Conservation (phyloP, 2,329 filamentous ascomycete genomes). For the Plectosphaerella plurivora region DNA sequence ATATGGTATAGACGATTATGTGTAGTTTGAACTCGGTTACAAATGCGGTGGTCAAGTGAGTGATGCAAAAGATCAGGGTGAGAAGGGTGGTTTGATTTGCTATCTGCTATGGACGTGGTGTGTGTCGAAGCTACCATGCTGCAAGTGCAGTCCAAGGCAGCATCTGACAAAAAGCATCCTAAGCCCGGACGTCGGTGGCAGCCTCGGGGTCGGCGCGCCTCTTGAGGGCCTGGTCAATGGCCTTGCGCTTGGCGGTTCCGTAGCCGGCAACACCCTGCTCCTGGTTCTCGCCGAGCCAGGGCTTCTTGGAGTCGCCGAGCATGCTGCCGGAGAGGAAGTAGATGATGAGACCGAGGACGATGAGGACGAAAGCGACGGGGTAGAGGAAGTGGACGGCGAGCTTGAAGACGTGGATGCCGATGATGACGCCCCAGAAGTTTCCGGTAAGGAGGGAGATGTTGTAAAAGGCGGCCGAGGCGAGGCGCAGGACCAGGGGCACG, state of each 20-base stretch:
- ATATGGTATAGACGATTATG: too few relatives aligned
- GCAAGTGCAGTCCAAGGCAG: too few relatives aligned
- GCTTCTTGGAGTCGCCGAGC: slow-evolving; percentile 86
- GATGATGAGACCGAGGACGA: slow-evolving; percentile 77
- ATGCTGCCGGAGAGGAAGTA: slow-evolving; percentile 84
- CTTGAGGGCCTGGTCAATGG: slow-evolving; percentile 52
- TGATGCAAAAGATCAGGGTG: too few relatives aligned
- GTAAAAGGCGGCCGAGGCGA: slow-evolving; percentile 90
- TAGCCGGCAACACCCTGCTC: slow-evolving; percentile 74
- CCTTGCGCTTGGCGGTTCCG: slow-evolving; percentile 79
- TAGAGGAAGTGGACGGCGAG: slow-evolving; percentile 83
- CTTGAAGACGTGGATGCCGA: slow-evolving; percentile 83
- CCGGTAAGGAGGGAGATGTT: slow-evolving; percentile 91
- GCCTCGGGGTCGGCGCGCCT: slow-evolving; percentile 16
- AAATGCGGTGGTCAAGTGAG: too few relatives aligned
- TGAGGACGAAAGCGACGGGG: slow-evolving; percentile 90
- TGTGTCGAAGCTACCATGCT: too few relatives aligned
- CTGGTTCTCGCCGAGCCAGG: slow-evolving; percentile 88
- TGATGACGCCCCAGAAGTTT: slow-evolving; percentile 96
- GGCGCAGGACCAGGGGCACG: slow-evolving; percentile 81
- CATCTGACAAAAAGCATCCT: too few relatives aligned
- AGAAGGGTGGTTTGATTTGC: too few relatives aligned
- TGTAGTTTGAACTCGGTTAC: too few relatives aligned
- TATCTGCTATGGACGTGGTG: too few relatives aligned
- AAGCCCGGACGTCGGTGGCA: too few relatives aligned